Percentiles rank a stretch among this genome's conserved stretches.
Evolutionary conservation across 306 rosid genomes (phyloP).

Genomic region (Lathyrus aphaca): DNA sequence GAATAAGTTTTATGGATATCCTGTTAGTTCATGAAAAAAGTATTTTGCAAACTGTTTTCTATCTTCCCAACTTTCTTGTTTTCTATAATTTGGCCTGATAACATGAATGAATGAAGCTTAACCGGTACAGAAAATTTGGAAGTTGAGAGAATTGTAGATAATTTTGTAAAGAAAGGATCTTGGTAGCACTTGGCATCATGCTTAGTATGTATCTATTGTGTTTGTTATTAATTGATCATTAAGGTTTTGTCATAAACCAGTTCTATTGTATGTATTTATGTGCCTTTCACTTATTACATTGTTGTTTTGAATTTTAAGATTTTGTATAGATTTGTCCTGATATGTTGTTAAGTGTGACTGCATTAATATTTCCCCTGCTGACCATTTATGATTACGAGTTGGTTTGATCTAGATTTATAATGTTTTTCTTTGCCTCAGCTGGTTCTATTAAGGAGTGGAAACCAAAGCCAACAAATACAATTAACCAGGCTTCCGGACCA

Average conservation of each 20-base stretch:
- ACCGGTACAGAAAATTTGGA: not conserved
- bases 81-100: not conserved
- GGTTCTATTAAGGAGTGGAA: conserved; percentile 98
- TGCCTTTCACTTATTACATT: not conserved
- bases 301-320: conserved; percentile 18
- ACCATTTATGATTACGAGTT: conserved; percentile 17
- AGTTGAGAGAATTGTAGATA: not conserved
- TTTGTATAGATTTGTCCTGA: not conserved
- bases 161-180: not conserved
- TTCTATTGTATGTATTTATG: conserved; percentile 18
- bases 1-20: not conserved
- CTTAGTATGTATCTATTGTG: not conserved
- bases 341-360: conserved; percentile 2
- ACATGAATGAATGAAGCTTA: not conserved
- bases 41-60: not conserved
- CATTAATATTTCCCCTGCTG: not conserved
- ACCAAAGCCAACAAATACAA: conserved; percentile 69
- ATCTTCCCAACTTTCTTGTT: not conserved
- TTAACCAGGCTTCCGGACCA: conserved; percentile 59
- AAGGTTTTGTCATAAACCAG: not conserved
- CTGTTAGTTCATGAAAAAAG: not conserved
- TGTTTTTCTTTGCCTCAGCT: conserved; percentile 58
- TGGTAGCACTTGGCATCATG: conserved; percentile 2
- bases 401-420: conserved; percentile 41
- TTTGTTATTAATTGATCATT: conserved; percentile 4